Base-by-base conservation (phyloP, 2,329 filamentous ascomycete species). In the Fusarium virguliforme region DNA sequence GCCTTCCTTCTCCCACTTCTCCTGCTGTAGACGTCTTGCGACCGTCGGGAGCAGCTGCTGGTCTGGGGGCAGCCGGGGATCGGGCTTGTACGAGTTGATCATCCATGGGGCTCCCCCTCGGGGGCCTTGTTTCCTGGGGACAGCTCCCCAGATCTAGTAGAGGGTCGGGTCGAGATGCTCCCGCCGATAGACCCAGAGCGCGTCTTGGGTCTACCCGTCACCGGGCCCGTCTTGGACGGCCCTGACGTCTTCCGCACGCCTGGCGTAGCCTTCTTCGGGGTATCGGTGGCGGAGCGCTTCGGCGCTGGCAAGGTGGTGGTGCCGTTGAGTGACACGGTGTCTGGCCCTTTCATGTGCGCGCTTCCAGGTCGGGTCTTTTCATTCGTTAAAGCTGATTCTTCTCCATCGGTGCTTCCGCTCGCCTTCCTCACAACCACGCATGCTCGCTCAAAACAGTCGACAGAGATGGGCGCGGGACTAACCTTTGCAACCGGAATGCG, bases 41-140 rank as follows among this genome's bases (percentile, higher is more conserved):
- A 98, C 94, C 0, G 96, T 98, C 1, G 96, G 96, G 10, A 99
- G 89, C 59, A 99, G 90, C 79, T 99, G 96, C 80, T 99, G 93
- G 68, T 99, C 96, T 0, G 94, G 96, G 6, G 96, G 96, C 35
- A 99, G 85, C 67, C 94, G 91, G 32, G 96, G 96, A 78, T 99
- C 96, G 1, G 96, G 96, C 77, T 97, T 97, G 81, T 98, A 99
- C 82, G 97, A 94, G 24, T 92, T 93, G 50, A 96, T 89, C 82
- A 98, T 89, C 96, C 96, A 99, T 57, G 96, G 96, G 96, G 94
- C 60, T 98, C 95, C 22, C 96, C 96, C 84, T 98, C 96, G 1
- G 95, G 95, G 43, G 91, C 89, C 77, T 94, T 89, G 86, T 80
- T 77, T 80, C 75, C 79, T 34, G 82, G 76, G 43, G 83, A 80